phyloP scores from a whole-genome alignment of 202 grass and related monocot genomes.

The Schoenoplectus triqueter region DNA sequence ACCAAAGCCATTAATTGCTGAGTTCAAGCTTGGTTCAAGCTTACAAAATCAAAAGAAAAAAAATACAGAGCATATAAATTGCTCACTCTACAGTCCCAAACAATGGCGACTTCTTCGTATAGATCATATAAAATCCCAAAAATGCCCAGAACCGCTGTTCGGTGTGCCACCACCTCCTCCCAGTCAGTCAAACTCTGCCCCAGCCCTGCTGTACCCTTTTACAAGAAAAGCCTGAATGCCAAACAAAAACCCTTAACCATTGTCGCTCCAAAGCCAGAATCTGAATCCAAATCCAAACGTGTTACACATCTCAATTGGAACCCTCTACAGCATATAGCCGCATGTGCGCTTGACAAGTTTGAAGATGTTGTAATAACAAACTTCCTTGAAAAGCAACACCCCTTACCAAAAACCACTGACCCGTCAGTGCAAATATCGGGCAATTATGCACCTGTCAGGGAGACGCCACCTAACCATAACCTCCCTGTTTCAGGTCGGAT shows the following conservation, averaged over 20 bases:
- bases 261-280: neutral
- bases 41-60: neutral
- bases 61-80: neutral
- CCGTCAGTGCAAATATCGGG: constrained; percentile 83
- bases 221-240: constrained; percentile 3
- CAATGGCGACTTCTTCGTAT: neutral
- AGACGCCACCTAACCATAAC: constrained; percentile 36
- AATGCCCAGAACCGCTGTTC: neutral
- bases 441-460: constrained; percentile 76
- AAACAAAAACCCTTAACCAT: constrained; percentile 19
- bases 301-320: constrained; percentile 45
- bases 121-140: constrained; percentile 1
- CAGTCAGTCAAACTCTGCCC: neutral
- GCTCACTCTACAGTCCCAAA: neutral
- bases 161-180: constrained; percentile 12
- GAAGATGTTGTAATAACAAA: constrained; percentile 54
- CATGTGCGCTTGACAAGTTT: constrained; percentile 54
- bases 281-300: neutral
- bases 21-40: neutral
- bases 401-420: constrained; percentile 60
- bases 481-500: constrained; percentile 46
- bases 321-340: constrained; percentile 52
- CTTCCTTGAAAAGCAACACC: constrained; percentile 62
- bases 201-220: neutral
- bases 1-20: constrained; percentile 9